A percentile compares a stretch with the other conserved stretches of the same genome.
Conservation (phyloP, 768 basidiomycete species). For the Phanerodontia chrysosporium region DNA sequence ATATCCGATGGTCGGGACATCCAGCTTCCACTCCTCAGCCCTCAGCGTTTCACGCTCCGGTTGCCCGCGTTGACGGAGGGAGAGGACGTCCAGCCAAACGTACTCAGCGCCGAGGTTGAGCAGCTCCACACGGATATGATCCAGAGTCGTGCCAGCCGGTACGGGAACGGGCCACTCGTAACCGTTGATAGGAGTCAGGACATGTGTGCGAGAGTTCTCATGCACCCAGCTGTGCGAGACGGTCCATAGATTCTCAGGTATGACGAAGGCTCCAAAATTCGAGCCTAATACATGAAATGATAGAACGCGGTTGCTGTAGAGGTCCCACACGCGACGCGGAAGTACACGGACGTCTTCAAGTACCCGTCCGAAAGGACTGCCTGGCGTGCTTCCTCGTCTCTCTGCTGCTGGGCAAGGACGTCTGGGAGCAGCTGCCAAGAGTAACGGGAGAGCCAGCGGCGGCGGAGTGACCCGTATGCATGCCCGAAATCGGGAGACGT, state of each 20-base stretch:
- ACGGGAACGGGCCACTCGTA: background rate
- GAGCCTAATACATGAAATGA: background rate
- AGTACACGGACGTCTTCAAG: background rate
- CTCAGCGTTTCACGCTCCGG: background rate
- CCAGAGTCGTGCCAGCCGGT: background rate
- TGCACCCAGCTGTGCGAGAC: background rate
- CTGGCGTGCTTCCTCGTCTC: background rate
- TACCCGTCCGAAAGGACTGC: background rate
- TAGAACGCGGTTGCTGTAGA: background rate
- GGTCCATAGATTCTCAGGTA: background rate
- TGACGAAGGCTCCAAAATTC: background rate
- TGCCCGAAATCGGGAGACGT: background rate
- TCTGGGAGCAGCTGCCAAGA: background rate
- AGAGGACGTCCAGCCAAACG: background rate
- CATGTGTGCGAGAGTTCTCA: background rate
- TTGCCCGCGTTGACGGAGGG: background rate
- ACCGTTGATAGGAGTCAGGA: background rate
- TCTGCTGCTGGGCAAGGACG: background rate
- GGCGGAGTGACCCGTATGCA: background rate
- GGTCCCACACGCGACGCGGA: background rate
- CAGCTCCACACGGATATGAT: background rate
- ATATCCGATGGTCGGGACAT: background rate
- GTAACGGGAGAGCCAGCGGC: background rate
- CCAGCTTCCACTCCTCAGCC: background rate
- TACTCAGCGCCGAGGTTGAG: background rate